Evolutionary conservation across 306 rosid species (phyloP), one percentile per base, ranked within the genome.

Genomic region (Gynostemma pentaphyllum): DNA sequence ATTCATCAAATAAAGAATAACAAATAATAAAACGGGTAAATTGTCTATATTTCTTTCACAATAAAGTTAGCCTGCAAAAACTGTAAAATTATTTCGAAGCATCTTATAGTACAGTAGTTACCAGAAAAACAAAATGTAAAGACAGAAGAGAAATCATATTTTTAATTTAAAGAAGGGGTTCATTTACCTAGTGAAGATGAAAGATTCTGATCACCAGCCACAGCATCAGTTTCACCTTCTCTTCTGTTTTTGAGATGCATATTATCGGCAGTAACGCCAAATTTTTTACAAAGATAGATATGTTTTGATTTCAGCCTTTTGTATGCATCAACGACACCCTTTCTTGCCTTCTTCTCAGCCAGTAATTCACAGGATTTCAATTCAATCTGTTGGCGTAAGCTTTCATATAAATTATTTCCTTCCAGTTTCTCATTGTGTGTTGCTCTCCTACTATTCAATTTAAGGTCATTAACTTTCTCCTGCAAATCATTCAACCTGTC

Each of bases 291-390:
- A 45, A 92, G 85, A 41, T 57, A 92, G 70, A 62, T 72, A 45
- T 88, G 68, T 53, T 88, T 94, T 66, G 95, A 86, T 70, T 84
- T 88, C 30, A 88, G 83, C 45, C 72, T 84, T 74, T 81, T 92
- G 86, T 71, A 84, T 0, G 80, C 80, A 27, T 76, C 89, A 54
- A 55, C 51, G 4, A 67, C 39, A 2, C 60, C 68, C 52, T 50
- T 64, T 46, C 49, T 75, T 78, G 75, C 82, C 75, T 63, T 66
- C 74, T 47, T 85, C 77, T 85, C 95, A 14, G 27, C 71, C 74
- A 19, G 50, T 71, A 91, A 45, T 71, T 83, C 87, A 23, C 60
- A 39, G 22, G 55, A 27, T 49, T 75, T 22, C 29, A 51, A 41
- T 66, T 75, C 86, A 67, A 78, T 67, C 66, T 75, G 60, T 60